Percentiles rank a stretch among this genome's conserved stretches.
Conservation (phyloP, 2,329 filamentous ascomycete genomes). For the Penicillium sp. region DNA sequence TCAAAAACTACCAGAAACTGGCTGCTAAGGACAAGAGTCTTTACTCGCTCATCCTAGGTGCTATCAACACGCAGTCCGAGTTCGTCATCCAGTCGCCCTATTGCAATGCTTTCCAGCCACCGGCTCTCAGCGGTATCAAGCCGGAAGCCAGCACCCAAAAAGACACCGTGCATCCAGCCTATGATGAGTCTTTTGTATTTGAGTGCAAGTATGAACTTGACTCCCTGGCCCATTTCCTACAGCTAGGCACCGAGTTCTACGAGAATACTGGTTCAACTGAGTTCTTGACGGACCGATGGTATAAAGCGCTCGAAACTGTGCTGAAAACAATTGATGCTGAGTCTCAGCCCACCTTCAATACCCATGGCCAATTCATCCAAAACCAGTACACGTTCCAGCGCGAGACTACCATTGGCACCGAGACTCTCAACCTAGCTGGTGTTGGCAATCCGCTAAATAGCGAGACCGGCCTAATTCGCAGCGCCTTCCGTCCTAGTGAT, state of each 20-base stretch:
- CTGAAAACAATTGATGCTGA: conserved; percentile 69
- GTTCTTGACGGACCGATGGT: conserved; percentile 73
- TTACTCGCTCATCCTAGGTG: conserved; percentile 72
- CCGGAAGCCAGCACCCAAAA: conserved; percentile 69
- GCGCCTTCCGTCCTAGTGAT: conserved; percentile 87
- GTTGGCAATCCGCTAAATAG: conserved; percentile 83
- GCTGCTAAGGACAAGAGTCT: conserved; percentile 73
- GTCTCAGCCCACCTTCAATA: conserved; percentile 69
- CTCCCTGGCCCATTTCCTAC: conserved; percentile 83
- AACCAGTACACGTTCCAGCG: conserved; percentile 87
- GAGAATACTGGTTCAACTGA: conserved; percentile 66
- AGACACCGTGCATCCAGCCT: conserved; percentile 75
- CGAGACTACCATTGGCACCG: conserved; percentile 69
- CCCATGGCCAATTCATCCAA: conserved; percentile 54
- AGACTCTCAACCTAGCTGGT: conserved; percentile 74
- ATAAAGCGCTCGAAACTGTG: conserved; percentile 64
- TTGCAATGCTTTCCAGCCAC: conserved; percentile 97
- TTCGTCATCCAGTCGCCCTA: conserved; percentile 92
- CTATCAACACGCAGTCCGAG: conserved; percentile 91
- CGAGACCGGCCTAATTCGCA: conserved; percentile 76
- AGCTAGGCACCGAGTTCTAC: conserved; percentile 77
- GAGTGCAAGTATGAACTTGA: conserved; percentile 99
- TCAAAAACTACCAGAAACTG: conserved; percentile 78
- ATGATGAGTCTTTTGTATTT: conserved; percentile 77
- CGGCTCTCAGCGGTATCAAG: conserved; percentile 66